Evolutionary conservation across 176 grass and related monocot species (phyloP).

Genomic region (Musa acuminata): DNA sequence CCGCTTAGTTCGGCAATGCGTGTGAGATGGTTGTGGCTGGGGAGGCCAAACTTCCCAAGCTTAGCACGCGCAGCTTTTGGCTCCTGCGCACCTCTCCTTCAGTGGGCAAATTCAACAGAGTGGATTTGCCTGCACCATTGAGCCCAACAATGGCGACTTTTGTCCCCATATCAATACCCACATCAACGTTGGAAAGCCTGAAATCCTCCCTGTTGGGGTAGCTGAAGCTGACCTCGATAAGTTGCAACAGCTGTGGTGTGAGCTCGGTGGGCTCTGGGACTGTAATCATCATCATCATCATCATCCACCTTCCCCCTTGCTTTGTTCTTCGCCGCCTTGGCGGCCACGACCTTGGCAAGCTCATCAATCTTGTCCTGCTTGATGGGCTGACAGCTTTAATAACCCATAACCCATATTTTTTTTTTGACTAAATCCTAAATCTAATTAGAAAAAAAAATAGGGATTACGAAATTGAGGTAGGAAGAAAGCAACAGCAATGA

Average conservation of each 20-base stretch:
- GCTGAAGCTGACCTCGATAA: too few species aligned
- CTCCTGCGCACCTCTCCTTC: slow-evolving; percentile 77
- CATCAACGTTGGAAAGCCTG: slow-evolving; percentile 76
- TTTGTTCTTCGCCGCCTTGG: slow-evolving; percentile 74
- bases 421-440: too few species aligned
- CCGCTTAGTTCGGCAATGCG: slow-evolving; percentile 89
- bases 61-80: slow-evolving; percentile 78
- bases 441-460: too few species aligned
- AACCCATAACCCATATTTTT: too few species aligned
- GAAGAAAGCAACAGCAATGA: too few species aligned
- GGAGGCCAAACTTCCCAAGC: slow-evolving; percentile 88
- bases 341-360: slow-evolving; percentile 28
- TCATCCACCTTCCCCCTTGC: slow-evolving; percentile 62
- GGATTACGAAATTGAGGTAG: too few species aligned
- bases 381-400: too few species aligned
- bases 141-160: slow-evolving; percentile 90
- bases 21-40: slow-evolving; percentile 95
- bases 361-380: slow-evolving; percentile 86
- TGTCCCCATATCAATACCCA: slow-evolving; percentile 94
- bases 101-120: slow-evolving; percentile 76
- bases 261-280: slow-evolving; percentile 92
- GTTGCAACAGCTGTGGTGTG: slow-evolving; percentile 81
- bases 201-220: too few species aligned
- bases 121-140: slow-evolving; percentile 94
- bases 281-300: slow-evolving; percentile 75